Evolutionary conservation across 2,329 filamentous ascomycete species (phyloP).

Genomic region (Colletotrichum higginsianum): DNA sequence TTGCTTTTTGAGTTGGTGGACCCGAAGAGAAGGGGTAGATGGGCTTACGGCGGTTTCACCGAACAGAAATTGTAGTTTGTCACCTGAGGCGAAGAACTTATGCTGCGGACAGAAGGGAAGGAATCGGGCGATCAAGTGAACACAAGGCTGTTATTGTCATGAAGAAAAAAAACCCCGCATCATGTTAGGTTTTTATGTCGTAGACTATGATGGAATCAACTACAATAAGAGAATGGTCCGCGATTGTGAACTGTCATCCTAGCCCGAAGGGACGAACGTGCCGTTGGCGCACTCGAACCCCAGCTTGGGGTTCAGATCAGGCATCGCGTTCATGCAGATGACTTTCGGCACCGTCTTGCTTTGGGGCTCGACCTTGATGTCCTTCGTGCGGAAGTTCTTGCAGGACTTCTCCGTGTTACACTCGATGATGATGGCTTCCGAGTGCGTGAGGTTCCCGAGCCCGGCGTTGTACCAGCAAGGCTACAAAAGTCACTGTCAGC

Average conservation of each 20-base stretch:
- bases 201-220: neutral
- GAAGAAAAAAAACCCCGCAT: too few relatives aligned
- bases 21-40: conserved; percentile 43
- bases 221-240: too few relatives aligned
- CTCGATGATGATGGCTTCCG: conserved; percentile 58
- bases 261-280: conserved; percentile 41
- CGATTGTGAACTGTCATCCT: neutral
- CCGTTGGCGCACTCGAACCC: conserved; percentile 54
- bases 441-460: conserved; percentile 55
- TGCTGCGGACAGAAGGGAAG: neutral
- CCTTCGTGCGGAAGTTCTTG: conserved; percentile 51
- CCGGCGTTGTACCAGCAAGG: conserved; percentile 61
- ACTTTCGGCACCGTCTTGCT: conserved; percentile 47
- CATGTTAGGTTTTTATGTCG: too few relatives aligned
- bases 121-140: neutral
- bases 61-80: conserved; percentile 44
- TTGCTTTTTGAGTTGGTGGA: conserved; percentile 55
- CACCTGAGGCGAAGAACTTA: conserved; percentile 34
- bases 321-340: conserved; percentile 54
- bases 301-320: conserved; percentile 51
- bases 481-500: conserved; percentile 14
- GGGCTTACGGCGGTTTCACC: conserved; percentile 44
- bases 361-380: conserved; percentile 53
- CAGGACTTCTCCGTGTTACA: conserved; percentile 58
- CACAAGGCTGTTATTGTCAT: too few relatives aligned